These are phyloP conservation scores for Zea luxurians DNA, from an alignment of 176 grass and related monocot species.

Conservation along the genomic window DNA sequence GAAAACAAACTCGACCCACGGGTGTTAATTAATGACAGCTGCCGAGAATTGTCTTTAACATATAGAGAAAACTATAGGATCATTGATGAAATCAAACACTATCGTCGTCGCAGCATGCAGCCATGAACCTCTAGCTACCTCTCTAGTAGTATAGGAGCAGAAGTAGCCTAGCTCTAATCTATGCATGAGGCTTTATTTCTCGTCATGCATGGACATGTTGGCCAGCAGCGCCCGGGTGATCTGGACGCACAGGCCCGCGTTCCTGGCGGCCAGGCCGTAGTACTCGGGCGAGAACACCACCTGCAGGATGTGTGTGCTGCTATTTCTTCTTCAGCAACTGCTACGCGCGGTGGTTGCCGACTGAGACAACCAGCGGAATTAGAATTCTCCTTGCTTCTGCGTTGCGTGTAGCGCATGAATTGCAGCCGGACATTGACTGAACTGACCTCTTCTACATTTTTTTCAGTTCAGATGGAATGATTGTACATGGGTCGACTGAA, in stretches of 20 bases:
- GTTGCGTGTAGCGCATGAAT: neutral
- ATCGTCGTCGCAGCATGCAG: no score
- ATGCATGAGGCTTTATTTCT: no score
- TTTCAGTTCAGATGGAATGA: no score
- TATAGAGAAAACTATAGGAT: no score
- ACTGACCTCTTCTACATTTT: constrained; percentile 11
- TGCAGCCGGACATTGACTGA: constrained; percentile 37
- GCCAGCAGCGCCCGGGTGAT: constrained; percentile 66
- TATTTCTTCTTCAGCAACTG: constrained; percentile 39
- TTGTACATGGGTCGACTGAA: no score
- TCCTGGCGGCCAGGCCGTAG: constrained; percentile 54
- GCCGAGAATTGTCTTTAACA: no score
- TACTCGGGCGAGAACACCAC: constrained; percentile 68
- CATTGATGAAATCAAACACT: no score
- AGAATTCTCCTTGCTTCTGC: neutral
- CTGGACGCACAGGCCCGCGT: constrained; percentile 53
- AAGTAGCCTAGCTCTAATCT: no score
- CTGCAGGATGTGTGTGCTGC: constrained; percentile 48
- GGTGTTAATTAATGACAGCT: no score
- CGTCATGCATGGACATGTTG: neutral
- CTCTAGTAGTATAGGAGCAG: no score
- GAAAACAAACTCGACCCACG: no score
- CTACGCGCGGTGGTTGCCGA: constrained; percentile 57
- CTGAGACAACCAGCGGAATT: constrained; percentile 30
- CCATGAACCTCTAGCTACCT: no score